Evolutionary conservation across 805 yeast species (phyloP).

Genomic region (Lipomyces kockii): DNA sequence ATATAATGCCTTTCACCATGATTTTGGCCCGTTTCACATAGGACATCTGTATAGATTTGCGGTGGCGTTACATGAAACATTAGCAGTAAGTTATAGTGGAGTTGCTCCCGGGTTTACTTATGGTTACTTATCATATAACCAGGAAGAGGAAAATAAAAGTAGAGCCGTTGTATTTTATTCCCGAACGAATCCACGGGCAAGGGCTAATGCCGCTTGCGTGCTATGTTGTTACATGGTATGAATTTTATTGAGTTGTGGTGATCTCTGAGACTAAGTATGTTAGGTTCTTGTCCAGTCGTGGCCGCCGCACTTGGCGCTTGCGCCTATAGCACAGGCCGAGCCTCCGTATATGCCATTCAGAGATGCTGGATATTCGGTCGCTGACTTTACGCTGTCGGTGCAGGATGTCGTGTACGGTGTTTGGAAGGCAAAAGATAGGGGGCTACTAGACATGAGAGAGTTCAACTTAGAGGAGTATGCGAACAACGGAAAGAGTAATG

Average conservation of each 20-base stretch:
- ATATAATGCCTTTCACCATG: slow-evolving; percentile 93
- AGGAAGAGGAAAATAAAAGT: slow-evolving; percentile 75
- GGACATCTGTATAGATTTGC: slow-evolving; percentile 96
- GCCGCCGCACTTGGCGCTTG: slow-evolving; percentile 98
- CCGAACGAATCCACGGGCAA: slow-evolving; percentile 72
- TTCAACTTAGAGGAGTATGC: slow-evolving; percentile 87
- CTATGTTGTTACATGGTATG: slow-evolving; percentile 84
- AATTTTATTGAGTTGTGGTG: not conserved
- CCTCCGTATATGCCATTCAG: slow-evolving; percentile 95
- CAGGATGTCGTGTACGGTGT: slow-evolving; percentile 96
- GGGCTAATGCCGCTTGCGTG: slow-evolving; percentile 94
- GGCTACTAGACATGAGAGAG: slow-evolving; percentile 80
- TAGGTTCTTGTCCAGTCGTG: slow-evolving; percentile 84
- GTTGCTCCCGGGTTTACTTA: not conserved
- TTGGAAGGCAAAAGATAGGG: slow-evolving; percentile 96
- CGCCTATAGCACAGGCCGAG: slow-evolving; percentile 87
- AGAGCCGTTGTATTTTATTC: slow-evolving; percentile 93
- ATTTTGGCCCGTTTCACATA: slow-evolving; percentile 94
- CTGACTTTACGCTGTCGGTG: slow-evolving; percentile 90
- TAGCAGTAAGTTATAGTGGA: slow-evolving; percentile 54
- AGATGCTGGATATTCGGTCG: slow-evolving; percentile 96
- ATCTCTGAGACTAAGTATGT: not conserved
- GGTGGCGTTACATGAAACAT: slow-evolving; percentile 85
- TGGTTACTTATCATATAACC: not conserved
- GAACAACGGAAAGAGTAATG: not conserved